phyloP scores from a whole-genome alignment of 225 moss, liverwort and hornwort species.

The Pleurozium schreberi region DNA sequence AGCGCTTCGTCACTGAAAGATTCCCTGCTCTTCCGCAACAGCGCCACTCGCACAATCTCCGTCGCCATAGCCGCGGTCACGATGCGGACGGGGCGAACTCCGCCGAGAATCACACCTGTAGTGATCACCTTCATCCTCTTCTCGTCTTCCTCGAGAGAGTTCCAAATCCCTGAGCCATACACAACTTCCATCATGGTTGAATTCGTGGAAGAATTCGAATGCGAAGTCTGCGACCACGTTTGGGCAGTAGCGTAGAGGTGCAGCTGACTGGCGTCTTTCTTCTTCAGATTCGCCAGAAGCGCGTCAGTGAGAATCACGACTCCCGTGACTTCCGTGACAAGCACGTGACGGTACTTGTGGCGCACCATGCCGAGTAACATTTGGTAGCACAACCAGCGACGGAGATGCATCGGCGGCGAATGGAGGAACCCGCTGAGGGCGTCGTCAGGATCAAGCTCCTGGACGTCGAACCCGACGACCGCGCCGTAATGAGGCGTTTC shows the following conservation, averaged over 20 bases:
- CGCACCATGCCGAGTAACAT: constrained; percentile 42
- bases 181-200: constrained; percentile 1
- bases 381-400: constrained; percentile 40
- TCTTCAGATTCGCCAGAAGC: constrained; percentile 2
- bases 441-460: constrained; percentile 35
- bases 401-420: constrained; percentile 4
- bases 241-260: constrained; percentile 13
- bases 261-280: constrained; percentile 16
- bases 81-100: constrained; percentile 26
- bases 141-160: constrained; percentile 8
- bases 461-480: constrained; percentile 33
- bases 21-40: constrained; percentile 13
- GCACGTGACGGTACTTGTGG: constrained; percentile 18
- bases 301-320: constrained; percentile 17
- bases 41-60: constrained; percentile 43
- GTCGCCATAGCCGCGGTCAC: constrained; percentile 35
- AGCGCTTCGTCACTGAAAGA: constrained; percentile 5
- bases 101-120: constrained; percentile 23
- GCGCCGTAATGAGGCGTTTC: constrained; percentile 1
- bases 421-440: constrained; percentile 19
- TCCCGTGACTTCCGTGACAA: constrained; percentile 23
- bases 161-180: constrained; percentile 26
- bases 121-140: constrained; percentile 18
- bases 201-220: not conserved
- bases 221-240: not conserved